Conservation (phyloP, 208 protist species). For the Tritrichomonas musculus region DNA sequence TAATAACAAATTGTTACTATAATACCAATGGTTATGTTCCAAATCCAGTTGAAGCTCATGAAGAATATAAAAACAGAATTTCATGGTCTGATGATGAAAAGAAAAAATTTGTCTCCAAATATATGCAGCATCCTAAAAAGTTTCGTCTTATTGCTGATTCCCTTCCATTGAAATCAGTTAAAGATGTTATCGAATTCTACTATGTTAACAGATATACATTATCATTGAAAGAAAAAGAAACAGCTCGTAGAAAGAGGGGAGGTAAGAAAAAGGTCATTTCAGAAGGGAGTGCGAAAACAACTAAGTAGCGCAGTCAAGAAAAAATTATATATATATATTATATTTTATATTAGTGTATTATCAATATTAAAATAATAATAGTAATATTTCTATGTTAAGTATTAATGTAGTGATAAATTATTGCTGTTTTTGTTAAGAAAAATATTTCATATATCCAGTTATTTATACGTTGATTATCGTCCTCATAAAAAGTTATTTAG, state of each 20-base stretch:
- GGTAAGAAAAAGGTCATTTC: neutral
- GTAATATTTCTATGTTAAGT: too few species aligned
- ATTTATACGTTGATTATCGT: too few species aligned
- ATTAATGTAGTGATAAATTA: too few species aligned
- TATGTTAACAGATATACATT: neutral
- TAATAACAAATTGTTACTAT: neutral
- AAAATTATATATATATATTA: too few species aligned
- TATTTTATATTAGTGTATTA: too few species aligned
- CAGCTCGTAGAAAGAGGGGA: neutral
- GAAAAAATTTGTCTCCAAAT: neutral
- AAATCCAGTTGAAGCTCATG: neutral
- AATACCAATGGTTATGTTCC: neutral
- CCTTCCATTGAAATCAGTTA: neutral
- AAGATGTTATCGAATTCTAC: neutral
- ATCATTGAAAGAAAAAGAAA: neutral
- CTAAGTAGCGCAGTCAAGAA: too few species aligned
- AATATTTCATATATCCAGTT: too few species aligned
- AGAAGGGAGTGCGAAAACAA: neutral
- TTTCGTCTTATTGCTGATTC: neutral
- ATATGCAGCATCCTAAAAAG: neutral
- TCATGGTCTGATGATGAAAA: neutral
- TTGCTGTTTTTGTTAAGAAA: too few species aligned
- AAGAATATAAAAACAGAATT: neutral
- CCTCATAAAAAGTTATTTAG: too few species aligned
- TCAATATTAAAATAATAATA: too few species aligned